Conservation (phyloP, 305 asterid species). For the Fraxinus latifolia region DNA sequence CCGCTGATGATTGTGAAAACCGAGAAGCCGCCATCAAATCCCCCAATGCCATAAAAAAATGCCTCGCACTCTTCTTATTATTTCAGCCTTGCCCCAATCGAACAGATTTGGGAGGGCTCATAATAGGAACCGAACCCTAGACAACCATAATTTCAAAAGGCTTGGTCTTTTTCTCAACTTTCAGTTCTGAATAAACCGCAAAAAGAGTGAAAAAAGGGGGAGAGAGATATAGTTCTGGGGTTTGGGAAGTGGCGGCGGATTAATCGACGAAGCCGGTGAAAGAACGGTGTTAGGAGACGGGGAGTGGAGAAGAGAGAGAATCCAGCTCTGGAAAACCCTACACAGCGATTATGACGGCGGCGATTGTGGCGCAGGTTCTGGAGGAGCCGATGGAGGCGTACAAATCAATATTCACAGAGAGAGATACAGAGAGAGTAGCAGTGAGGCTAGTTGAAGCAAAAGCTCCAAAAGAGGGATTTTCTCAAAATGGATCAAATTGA, state of each 20-base stretch:
- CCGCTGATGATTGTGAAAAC: slow-evolving; percentile 62
- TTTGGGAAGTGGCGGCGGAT: slow-evolving; percentile 19
- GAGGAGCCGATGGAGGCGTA: slow-evolving; percentile 43
- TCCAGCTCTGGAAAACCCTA: slow-evolving; percentile 54
- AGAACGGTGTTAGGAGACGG: slow-evolving; percentile 48
- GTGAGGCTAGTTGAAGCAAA: neutral
- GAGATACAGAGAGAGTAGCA: neutral
- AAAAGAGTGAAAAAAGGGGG: slow-evolving; percentile 12
- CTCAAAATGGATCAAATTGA: neutral
- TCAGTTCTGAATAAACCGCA: slow-evolving; percentile 18
- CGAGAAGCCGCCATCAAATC: slow-evolving; percentile 85
- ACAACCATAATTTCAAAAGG: slow-evolving; percentile 8
- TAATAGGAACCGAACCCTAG: slow-evolving; percentile 58
- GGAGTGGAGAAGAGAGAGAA: slow-evolving; percentile 32
- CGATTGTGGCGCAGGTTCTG: slow-evolving; percentile 30
- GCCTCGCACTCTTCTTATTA: slow-evolving; percentile 18
- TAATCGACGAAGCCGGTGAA: slow-evolving; percentile 70
- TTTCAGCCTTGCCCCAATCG: slow-evolving; percentile 86
- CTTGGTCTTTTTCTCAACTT: slow-evolving; percentile 13
- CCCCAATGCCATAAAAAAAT: slow-evolving; percentile 94
- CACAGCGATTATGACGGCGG: slow-evolving; percentile 25
- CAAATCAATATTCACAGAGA: slow-evolving; percentile 20
- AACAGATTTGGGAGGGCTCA: slow-evolving; percentile 69
- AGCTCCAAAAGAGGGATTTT: neutral
- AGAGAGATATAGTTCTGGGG: slow-evolving; percentile 21